Base-by-base conservation (phyloP, 768 basidiomycete genomes). In the Tulasnella sp. region DNA sequence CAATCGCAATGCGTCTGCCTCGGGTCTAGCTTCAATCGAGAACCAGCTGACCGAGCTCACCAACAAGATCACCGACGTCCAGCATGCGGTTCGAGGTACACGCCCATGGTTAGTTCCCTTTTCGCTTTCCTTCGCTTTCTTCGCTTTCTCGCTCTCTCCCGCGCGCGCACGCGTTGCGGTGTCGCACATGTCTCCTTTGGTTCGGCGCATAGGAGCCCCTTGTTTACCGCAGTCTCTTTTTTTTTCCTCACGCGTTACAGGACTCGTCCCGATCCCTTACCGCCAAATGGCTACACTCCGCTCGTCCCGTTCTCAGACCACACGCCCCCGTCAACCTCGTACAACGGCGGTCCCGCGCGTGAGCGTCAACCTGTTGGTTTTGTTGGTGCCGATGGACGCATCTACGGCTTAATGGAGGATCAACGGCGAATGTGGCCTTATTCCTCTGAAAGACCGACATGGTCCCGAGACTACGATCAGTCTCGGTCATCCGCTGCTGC, bases 331-430 rank as follows among this genome's bases (percentile, higher is more conserved):
- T 42, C 69, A 42, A 58, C 73, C 15, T 74, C 73, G 11, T 74
- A 74, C 54, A 12, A 12, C 15, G 58, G 58, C 58, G 58, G 58
- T 34, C 31, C 58, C 58, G 36, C 31, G 29, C 69, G 69, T 38
- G 69, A 72, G 40, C 40, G 40, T 37, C 73, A 42, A 49, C 72
- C 73, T 31, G 45, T 54, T n/a, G 73, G 73, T 8, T 38, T 74
- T 38, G 58, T 74, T n/a, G 73, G 49, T 34, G 73, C 73, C 17
- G 73, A 74, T 29, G 73, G 73, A 19, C 73, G 73, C 73, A 58
- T 74, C 73, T 74, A 74, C 73, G 73, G 73, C 73, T 54, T 74
- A 74, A 74, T 74, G 73, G 73, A 74, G 73, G 73, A 74, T 58
- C 73, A 74, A 74, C 73, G 73, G 34, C 73, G 73, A 74, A 58